These are phyloP conservation scores for Xylaria telfairii DNA, from an alignment of 495 filamentous ascomycete genomes.

Conservation along the genomic window DNA sequence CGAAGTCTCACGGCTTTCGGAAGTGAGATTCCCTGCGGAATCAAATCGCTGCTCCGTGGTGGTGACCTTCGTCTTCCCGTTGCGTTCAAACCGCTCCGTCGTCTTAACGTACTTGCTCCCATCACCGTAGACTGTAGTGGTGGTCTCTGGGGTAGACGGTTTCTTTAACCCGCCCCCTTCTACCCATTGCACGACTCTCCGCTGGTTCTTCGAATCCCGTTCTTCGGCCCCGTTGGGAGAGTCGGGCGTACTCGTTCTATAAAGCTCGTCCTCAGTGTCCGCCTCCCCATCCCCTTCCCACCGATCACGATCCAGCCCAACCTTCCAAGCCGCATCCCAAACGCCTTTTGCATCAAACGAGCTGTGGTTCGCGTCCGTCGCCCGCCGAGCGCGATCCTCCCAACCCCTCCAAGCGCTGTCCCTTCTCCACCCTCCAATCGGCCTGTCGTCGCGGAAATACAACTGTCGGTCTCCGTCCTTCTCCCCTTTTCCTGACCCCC, in stretches of 20 bases:
- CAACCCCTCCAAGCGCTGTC: background rate
- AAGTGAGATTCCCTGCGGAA: constrained; percentile 30
- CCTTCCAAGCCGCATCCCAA: constrained; percentile 7
- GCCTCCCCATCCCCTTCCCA: background rate
- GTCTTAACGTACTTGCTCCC: constrained; percentile 33
- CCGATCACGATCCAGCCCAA: background rate
- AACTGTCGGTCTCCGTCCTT: background rate
- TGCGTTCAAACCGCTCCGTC: constrained; percentile 7
- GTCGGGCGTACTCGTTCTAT: background rate
- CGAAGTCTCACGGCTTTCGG: constrained; percentile 16
- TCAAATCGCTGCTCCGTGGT: constrained; percentile 28
- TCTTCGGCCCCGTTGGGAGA: background rate
- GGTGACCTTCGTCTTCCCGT: constrained; percentile 20
- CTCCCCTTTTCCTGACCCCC: background rate
- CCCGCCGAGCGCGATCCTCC: background rate
- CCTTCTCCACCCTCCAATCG: background rate
- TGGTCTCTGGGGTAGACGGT: constrained; percentile 7
- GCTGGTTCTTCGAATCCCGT: background rate
- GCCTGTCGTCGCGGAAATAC: background rate
- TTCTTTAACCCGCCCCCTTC: background rate
- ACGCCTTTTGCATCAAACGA: background rate
- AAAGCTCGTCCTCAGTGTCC: constrained; percentile 13
- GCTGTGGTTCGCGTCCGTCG: background rate
- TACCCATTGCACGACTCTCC: background rate
- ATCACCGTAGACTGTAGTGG: constrained; percentile 29